Conservation (phyloP, 2,329 filamentous ascomycete species). For the Arthrobotrys musiformis region DNA sequence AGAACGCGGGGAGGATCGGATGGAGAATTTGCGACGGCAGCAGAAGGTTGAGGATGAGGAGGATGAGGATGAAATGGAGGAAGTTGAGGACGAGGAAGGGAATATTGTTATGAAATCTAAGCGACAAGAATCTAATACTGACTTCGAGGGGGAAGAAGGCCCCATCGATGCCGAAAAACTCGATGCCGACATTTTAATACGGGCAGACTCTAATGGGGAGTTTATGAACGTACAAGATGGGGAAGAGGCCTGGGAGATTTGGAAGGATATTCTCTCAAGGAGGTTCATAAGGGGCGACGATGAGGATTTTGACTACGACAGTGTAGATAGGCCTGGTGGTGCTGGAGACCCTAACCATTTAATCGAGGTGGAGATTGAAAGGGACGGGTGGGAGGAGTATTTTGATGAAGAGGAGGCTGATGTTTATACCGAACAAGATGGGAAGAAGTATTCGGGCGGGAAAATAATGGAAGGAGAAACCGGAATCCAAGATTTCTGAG, state of each 20-base stretch:
- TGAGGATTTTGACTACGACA: slow-evolving; percentile 51
- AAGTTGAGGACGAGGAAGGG: slow-evolving; percentile 32
- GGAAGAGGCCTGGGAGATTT: slow-evolving; percentile 51
- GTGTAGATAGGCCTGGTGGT: slow-evolving; percentile 31
- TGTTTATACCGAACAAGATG: slow-evolving; percentile 37
- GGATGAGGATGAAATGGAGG: slow-evolving; percentile 18
- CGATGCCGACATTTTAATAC: slow-evolving; percentile 44
- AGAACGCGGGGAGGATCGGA: slow-evolving; percentile 39
- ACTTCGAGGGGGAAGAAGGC: not conserved
- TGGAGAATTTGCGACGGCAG: slow-evolving; percentile 20
- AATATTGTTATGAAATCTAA: slow-evolving; percentile 29
- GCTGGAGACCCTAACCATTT: slow-evolving; percentile 40
- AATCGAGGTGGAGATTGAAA: slow-evolving; percentile 51
- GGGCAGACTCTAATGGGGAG: slow-evolving; percentile 43
- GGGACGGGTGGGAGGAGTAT: slow-evolving; percentile 50
- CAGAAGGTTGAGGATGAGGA: slow-evolving; percentile 11
- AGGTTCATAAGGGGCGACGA: slow-evolving; percentile 45
- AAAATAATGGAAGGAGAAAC: slow-evolving; percentile 45
- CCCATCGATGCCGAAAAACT: slow-evolving; percentile 30
- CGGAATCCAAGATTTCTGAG: slow-evolving; percentile 48
- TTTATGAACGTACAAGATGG: slow-evolving; percentile 31
- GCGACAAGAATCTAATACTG: not conserved
- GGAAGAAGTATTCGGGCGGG: slow-evolving; percentile 45
- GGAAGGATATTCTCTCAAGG: slow-evolving; percentile 44
- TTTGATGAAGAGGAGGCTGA: slow-evolving; percentile 53